Evolutionary conservation across 257 asterid genomes (phyloP).

Genomic region (Gynochthodes officinalis): DNA sequence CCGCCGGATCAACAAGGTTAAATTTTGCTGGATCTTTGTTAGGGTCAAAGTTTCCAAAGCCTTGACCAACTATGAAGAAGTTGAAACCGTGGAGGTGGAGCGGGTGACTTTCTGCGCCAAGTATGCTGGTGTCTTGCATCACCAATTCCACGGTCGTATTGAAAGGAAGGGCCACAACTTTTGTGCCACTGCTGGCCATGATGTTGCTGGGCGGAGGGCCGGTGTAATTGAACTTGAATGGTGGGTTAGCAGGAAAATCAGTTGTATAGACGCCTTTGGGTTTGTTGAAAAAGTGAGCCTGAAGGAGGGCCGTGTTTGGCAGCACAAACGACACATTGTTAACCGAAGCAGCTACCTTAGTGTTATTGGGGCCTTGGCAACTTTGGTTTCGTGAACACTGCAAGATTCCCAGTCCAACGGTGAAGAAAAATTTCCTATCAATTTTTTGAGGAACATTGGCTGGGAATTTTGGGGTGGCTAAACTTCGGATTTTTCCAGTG

Average conservation of each 20-base stretch:
- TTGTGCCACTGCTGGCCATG: constrained; percentile 44
- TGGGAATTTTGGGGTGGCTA: constrained; percentile 39
- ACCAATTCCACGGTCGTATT: constrained; percentile 53
- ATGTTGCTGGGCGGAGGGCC: constrained; percentile 47
- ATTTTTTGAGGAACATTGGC: constrained; percentile 49
- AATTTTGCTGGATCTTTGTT: constrained; percentile 44
- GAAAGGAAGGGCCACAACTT: constrained; percentile 39
- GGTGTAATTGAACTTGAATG: constrained; percentile 51
- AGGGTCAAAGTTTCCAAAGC: constrained; percentile 54
- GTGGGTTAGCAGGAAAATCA: constrained; percentile 59
- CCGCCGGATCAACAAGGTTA: constrained; percentile 59
- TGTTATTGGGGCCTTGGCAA: constrained; percentile 62
- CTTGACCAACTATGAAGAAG: constrained; percentile 59
- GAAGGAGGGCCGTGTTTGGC: constrained; percentile 54
- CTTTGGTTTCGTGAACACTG: constrained; percentile 39
- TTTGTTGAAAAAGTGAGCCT: constrained; percentile 52
- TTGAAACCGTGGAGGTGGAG: constrained; percentile 68
- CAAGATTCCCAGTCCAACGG: constrained; percentile 57
- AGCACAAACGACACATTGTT: constrained; percentile 56
- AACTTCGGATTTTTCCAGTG: constrained; percentile 36
- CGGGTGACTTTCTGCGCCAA: constrained; percentile 61
- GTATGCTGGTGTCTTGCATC: constrained; percentile 62
- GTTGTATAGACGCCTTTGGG: constrained; percentile 54
- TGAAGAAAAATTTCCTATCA: constrained; percentile 48
- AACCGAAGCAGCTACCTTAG: constrained; percentile 45